These are phyloP conservation scores for Diplodia seriata DNA, from an alignment of 2,329 filamentous ascomycete species.

Conservation along the genomic window DNA sequence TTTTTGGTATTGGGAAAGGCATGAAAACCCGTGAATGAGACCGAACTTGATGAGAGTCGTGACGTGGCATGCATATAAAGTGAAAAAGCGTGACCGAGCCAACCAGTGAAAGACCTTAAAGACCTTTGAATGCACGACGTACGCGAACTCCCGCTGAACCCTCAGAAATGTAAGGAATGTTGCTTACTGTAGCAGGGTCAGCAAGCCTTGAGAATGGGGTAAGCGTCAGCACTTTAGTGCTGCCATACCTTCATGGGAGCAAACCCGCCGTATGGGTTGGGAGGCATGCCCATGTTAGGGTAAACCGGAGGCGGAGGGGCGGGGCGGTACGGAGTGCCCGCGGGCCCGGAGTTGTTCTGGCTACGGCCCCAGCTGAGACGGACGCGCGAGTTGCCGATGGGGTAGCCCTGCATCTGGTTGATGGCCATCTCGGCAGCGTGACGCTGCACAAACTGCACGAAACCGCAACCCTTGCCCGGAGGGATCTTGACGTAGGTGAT, in stretches of 20 bases:
- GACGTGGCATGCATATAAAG: slow-evolving; percentile 33
- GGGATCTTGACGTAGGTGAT: slow-evolving; percentile 99
- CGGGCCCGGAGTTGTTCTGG: slow-evolving; percentile 97
- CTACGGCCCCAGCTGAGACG: slow-evolving; percentile 96
- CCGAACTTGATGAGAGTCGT: slow-evolving; percentile 34
- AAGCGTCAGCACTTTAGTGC: slow-evolving; percentile 27
- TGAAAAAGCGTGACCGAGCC: slow-evolving; percentile 35
- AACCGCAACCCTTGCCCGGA: slow-evolving; percentile 97
- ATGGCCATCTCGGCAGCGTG: slow-evolving; percentile 99
- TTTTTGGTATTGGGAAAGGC: slow-evolving; percentile 34
- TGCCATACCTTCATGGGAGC: slow-evolving; percentile 69
- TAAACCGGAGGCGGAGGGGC: slow-evolving; percentile 82
- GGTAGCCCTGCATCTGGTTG: slow-evolving; percentile 99
- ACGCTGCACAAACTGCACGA: slow-evolving; percentile 98
- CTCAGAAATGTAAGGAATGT: slow-evolving; percentile 37
- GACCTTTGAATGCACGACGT: slow-evolving; percentile 34
- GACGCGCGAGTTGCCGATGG: slow-evolving; percentile 97
- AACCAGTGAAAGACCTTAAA: slow-evolving; percentile 35
- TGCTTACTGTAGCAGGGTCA: slow-evolving; percentile 33
- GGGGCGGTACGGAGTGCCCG: slow-evolving; percentile 95
- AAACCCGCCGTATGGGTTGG: slow-evolving; percentile 69
- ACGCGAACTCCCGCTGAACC: slow-evolving; percentile 34
- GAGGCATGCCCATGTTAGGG: slow-evolving; percentile 72
- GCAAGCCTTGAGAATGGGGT: slow-evolving; percentile 25
- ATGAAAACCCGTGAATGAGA: slow-evolving; percentile 32